These are phyloP conservation scores for Skeletonema tropicum DNA, from an alignment of 108 stramenopile genomes.

Conservation along the genomic window DNA sequence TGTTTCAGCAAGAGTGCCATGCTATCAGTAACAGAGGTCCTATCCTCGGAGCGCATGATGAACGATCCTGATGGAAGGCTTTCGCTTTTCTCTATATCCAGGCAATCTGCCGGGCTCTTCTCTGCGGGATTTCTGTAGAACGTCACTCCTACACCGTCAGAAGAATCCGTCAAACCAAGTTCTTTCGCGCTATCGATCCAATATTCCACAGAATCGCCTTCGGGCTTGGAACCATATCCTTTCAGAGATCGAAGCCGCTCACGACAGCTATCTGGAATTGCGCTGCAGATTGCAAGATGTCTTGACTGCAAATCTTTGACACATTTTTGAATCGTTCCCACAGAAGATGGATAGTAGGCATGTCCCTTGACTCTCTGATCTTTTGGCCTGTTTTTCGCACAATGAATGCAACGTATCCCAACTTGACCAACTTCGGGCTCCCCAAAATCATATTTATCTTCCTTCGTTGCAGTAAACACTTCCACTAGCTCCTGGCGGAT, in stretches of 20 bases:
- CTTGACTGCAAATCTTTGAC: constrained; percentile 78
- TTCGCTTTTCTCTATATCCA: constrained; percentile 49
- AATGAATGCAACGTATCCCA: constrained; percentile 84
- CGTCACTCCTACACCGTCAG: constrained; percentile 71
- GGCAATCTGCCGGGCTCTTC: constrained; percentile 75
- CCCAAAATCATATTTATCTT: constrained; percentile 44
- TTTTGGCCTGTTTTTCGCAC: constrained; percentile 54
- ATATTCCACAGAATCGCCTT: constrained; percentile 75
- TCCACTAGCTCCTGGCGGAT: constrained; percentile 79
- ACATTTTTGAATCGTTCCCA: constrained; percentile 63
- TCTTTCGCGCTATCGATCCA: constrained; percentile 89
- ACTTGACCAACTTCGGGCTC: constrained; percentile 69
- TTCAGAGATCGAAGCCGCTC: constrained; percentile 68
- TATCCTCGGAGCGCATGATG: constrained; percentile 62
- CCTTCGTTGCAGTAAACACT: constrained; percentile 66
- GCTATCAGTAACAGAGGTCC: constrained; percentile 72
- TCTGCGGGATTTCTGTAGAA: constrained; percentile 63
- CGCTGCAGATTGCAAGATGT: constrained; percentile 69
- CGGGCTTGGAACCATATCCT: constrained; percentile 65
- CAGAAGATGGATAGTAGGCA: constrained; percentile 65
- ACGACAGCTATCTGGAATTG: constrained; percentile 68
- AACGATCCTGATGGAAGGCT: constrained; percentile 29
- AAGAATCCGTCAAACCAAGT: constrained; percentile 72
- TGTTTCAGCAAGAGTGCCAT: constrained; percentile 76
- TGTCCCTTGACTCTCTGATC: constrained; percentile 56